Evolutionary conservation across 257 asterid species (phyloP).

Genomic region (Nicotiana attenuata): DNA sequence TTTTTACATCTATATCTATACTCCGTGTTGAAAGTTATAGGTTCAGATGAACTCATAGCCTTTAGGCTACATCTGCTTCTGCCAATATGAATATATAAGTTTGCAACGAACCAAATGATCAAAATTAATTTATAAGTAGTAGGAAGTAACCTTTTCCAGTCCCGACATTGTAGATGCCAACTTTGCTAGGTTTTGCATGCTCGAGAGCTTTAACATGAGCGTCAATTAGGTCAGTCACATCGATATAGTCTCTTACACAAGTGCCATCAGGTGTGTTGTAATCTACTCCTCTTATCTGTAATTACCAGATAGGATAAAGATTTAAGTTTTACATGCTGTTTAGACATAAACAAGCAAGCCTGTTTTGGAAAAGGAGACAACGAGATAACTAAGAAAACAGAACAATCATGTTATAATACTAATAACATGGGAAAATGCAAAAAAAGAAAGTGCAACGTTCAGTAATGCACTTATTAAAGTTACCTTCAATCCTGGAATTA

Average conservation of each 20-base stretch:
- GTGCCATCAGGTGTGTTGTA: constrained; percentile 82
- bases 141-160: constrained; percentile 61
- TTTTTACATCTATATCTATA: too few relatives aligned
- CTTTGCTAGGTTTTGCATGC: constrained; percentile 55
- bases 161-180: constrained; percentile 86
- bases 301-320: neutral
- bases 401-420: too few relatives aligned
- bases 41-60: too few relatives aligned
- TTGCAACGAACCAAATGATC: neutral
- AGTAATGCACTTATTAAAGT: neutral
- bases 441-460: neutral
- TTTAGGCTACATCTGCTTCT: too few relatives aligned
- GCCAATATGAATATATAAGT: too few relatives aligned
- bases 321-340: neutral
- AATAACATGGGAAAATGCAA: too few relatives aligned
- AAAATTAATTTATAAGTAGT: neutral
- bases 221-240: constrained; percentile 72
- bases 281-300: constrained; percentile 78
- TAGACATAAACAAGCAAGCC: neutral
- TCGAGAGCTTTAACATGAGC: constrained; percentile 90
- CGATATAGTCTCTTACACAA: constrained; percentile 84
- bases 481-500: constrained; percentile 87
- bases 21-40: too few relatives aligned
- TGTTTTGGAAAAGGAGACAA: neutral
- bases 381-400: neutral